Conservation (phyloP, 805 yeast genomes). For the Hanseniaspora jakobsenii region DNA sequence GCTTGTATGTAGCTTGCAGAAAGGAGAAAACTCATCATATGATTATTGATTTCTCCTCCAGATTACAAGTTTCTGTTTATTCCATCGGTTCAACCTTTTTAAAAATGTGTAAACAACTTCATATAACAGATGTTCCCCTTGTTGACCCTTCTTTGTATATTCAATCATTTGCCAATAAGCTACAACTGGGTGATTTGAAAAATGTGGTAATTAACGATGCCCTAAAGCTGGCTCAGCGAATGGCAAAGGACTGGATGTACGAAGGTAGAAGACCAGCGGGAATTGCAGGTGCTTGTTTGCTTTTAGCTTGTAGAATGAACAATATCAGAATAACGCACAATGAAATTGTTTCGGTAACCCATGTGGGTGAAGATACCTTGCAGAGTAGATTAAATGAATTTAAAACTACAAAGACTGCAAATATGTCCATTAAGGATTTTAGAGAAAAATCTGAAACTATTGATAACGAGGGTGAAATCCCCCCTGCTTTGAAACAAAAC, state of each 20-base stretch:
- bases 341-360: slow-evolving; percentile 90
- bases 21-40: slow-evolving; percentile 83
- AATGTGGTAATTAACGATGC: slow-evolving; percentile 80
- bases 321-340: slow-evolving; percentile 82
- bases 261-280: slow-evolving; percentile 98
- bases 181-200: slow-evolving; percentile 65
- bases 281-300: slow-evolving; percentile 89
- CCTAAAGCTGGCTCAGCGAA: slow-evolving; percentile 68
- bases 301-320: slow-evolving; percentile 94
- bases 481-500: slow-evolving; percentile 70
- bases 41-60: slow-evolving; percentile 88
- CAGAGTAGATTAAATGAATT: slow-evolving; percentile 86
- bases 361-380: slow-evolving; percentile 86
- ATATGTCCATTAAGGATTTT: slow-evolving; percentile 60
- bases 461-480: slow-evolving; percentile 39
- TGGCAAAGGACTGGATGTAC: slow-evolving; percentile 91
- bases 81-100: slow-evolving; percentile 93
- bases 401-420: slow-evolving; percentile 60
- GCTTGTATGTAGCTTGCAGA: slow-evolving; percentile 89
- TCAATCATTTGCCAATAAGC: slow-evolving; percentile 81
- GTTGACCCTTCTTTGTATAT: slow-evolving; percentile 92
- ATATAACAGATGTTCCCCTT: slow-evolving; percentile 64
- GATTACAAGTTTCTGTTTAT: slow-evolving; percentile 81
- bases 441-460: slow-evolving; percentile 33
- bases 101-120: slow-evolving; percentile 77